phyloP scores from a whole-genome alignment of 2,329 filamentous ascomycete genomes.

The Xylaria arbuscula region DNA sequence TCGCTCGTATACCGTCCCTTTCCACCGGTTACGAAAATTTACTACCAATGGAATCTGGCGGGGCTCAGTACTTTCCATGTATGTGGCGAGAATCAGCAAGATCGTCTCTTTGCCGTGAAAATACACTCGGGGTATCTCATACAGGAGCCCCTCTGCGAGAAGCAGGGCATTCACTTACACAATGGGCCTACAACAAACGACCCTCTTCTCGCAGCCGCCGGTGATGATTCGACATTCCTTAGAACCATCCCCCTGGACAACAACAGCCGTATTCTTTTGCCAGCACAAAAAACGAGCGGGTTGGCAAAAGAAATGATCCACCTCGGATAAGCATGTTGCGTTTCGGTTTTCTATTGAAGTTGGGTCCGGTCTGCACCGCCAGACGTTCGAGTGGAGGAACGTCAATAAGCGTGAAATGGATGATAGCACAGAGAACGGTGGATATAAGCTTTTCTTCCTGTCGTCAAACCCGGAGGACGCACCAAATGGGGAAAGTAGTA shows the following conservation, averaged over 20 bases:
- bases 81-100: neutral
- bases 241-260: neutral
- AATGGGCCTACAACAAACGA: slow-evolving; percentile 37
- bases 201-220: slow-evolving; percentile 37
- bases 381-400: slow-evolving; percentile 40
- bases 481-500: neutral
- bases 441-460: slow-evolving; percentile 29
- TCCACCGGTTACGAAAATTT: slow-evolving; percentile 35
- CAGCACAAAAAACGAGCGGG: neutral
- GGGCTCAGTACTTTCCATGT: slow-evolving; percentile 30
- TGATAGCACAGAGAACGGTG: slow-evolving; percentile 27
- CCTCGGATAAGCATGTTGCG: slow-evolving; percentile 3
- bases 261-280: slow-evolving; percentile 10
- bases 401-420: slow-evolving; percentile 32
- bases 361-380: slow-evolving; percentile 24
- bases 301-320: slow-evolving; percentile 8
- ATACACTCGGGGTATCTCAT: slow-evolving; percentile 38
- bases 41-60: slow-evolving; percentile 36
- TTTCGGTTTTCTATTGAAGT: slow-evolving; percentile 39
- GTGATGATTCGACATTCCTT: slow-evolving; percentile 26
- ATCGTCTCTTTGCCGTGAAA: slow-evolving; percentile 38
- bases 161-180: slow-evolving; percentile 38
- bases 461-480: neutral
- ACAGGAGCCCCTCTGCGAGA: slow-evolving; percentile 28
- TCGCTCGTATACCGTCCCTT: slow-evolving; percentile 41